Evolutionary conservation across 805 yeast species (phyloP).

Genomic region (Limtongia smithiae): DNA sequence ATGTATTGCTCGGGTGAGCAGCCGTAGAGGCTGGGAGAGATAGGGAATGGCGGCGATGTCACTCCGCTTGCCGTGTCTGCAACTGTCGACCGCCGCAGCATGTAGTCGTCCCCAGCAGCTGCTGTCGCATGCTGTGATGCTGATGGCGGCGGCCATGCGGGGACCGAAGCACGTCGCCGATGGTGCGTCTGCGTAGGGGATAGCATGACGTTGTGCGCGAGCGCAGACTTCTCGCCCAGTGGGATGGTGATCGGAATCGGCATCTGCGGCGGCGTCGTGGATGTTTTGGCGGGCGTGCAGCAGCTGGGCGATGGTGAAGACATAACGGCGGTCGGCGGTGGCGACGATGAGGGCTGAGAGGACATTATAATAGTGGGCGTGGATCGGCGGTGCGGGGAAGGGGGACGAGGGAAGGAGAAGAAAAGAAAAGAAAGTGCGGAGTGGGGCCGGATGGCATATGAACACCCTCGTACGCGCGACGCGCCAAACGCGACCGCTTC

Average conservation of each 20-base stretch:
- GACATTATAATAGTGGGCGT: not conserved
- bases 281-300: no score
- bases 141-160: conserved; percentile 10
- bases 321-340: no score
- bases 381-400: not conserved
- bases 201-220: conserved; percentile 9
- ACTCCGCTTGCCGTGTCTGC: conserved; percentile 3
- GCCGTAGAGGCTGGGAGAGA: conserved; percentile 20
- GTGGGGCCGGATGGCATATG: no score
- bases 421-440: no score
- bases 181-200: conserved; percentile 25
- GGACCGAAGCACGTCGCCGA: conserved; percentile 8
- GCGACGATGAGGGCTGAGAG: no score
- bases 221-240: conserved; percentile 14
- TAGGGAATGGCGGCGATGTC: not conserved
- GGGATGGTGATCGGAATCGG: conserved; percentile 24
- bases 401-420: not conserved
- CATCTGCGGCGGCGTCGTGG: not conserved
- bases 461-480: no score
- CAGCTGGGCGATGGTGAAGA: no score
- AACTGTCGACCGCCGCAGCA: no score
- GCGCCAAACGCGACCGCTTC: no score
- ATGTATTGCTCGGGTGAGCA: conserved; percentile 17
- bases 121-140: no score
- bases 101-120: no score